Base-by-base conservation (phyloP, 108 stramenopile genomes). In the Cyclotella baltica region DNA sequence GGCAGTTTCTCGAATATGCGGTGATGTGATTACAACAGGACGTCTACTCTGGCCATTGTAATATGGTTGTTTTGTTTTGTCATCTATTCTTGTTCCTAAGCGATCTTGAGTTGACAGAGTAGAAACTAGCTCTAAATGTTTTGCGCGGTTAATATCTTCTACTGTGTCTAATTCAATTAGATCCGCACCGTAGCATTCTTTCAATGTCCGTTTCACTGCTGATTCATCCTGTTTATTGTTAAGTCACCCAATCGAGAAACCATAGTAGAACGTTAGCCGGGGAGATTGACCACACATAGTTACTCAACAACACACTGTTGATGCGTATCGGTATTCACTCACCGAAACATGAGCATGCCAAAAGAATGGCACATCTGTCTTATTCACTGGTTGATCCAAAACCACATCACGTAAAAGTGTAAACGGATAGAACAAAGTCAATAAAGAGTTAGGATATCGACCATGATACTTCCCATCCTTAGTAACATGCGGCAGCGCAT, bases 381-480 rank as follows among this genome's bases (percentile, higher is more conserved):
- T 37, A 31, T 61, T 57, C 0, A 87, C 71, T 1, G 86, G 86
- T 67, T 87, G 86, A 43, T 87, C 86, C 43, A 83, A 51, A 1
- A 87, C 86, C 19, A 87, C 84, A 61, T 84, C 86, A 36, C 86
- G 65, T 10, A 81, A 78, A 10, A 87, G 52, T 13, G 86, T 87
- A 33, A 81, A 81, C 35, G 86, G 86, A 57, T 78, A 87, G 50
- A 84, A 82, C 18, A 87, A 40, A 30, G 86, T 87, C 25, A 87
- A 68, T 4, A 87, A 70, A 35, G 83, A 84, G 58, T 87, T 81
- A 35, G 86, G 86, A 70, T 84, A 84, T 25, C 81, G 66, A 2
- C 86, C 86, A 25, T 85, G 75, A 62, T 70, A 87, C 58, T 79
- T 78, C 20, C 82, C 82, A 40, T 83, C 82, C 3, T 20, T 58